Evolutionary conservation across 306 rosid species (phyloP), one percentile per base, ranked within the genome.

Genomic region (Cucumis sativus): DNA sequence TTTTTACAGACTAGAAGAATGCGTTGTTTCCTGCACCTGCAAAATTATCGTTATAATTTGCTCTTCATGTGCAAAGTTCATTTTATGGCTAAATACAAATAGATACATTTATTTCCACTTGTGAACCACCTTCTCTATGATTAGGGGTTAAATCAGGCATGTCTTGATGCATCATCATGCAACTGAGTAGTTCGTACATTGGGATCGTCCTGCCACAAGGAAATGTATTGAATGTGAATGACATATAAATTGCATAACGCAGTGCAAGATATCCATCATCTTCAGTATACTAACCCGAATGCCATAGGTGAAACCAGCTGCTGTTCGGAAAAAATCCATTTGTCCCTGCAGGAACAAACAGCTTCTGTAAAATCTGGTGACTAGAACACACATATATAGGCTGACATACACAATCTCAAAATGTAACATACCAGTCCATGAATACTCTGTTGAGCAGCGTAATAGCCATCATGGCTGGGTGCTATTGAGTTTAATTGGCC

Each of bases 151-250:
- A 51, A 28, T 88, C 87, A 95, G 20, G 91, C 90, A 66, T 92
- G 99, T 78, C 99, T 90, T 58, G 99, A 87, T 78, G 95, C 90
- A 84, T 95, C 99, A 74, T 95, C 97, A 25, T 95, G 99, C 89
- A 95, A 83, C 61, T 94, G 88, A 41, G 93, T 78, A n/a, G 97
- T 82, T 88, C 99, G 89, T 58, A 90, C 97, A 74, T 85, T 90
- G 56, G 97, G 86, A 80, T 92, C 99, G 65, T 95, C 99, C 97
- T 95, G 93, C 80, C 79, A 90, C 52, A 68, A 76, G 66, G 71
- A 84, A 75, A 23, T 54, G 35, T 9, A 77, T 72, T 70, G 79
- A 74, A 81, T 49, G 58, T 49, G 40, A 20, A 55, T 78, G 74
- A 75, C 64, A 75, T n/a, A 37, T 57, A 28, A 10, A 20, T 30